Conservation (phyloP, 805 yeast genomes). For the Yarrowia sp. region DNA sequence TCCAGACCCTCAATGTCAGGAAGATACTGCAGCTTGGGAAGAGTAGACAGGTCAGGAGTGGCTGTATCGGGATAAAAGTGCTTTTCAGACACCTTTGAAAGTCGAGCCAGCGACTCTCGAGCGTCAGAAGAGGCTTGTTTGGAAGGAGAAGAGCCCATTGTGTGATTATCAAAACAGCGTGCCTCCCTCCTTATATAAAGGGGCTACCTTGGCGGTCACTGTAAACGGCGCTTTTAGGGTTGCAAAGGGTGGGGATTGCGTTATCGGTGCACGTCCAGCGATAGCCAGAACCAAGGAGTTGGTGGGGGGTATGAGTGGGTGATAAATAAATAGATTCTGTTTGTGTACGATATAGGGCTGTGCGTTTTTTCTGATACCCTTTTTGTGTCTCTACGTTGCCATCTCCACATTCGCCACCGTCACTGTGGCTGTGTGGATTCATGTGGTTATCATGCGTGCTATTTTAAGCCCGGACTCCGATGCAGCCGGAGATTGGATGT, state of each 20-base stretch:
- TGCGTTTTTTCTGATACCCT: background rate
- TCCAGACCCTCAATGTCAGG: conserved; percentile 20
- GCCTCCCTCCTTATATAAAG: no score
- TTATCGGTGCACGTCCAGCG: conserved; percentile 23
- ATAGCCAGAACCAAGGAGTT: background rate
- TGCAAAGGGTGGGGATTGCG: conserved; percentile 24
- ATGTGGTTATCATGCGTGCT: background rate
- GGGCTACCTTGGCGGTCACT: background rate
- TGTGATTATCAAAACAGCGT: no score
- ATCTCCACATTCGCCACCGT: no score
- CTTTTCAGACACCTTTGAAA: conserved; percentile 18
- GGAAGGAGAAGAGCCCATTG: conserved; percentile 13
- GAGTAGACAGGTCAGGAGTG: conserved; percentile 1
- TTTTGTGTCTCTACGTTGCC: background rate
- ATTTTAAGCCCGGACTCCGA: conserved; percentile 7
- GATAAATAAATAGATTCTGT: no score
- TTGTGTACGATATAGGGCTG: no score
- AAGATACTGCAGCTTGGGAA: background rate
- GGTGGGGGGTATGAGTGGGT: background rate
- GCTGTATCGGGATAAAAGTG: conserved; percentile 7
- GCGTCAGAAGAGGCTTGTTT: conserved; percentile 10
- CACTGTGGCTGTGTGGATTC: conserved; percentile 10
- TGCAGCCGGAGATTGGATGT: background rate
- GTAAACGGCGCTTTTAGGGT: conserved; percentile 9
- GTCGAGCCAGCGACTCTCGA: conserved; percentile 3